phyloP scores from a whole-genome alignment of 139 green algal genomes.

The Chlorella vulgaris region DNA sequence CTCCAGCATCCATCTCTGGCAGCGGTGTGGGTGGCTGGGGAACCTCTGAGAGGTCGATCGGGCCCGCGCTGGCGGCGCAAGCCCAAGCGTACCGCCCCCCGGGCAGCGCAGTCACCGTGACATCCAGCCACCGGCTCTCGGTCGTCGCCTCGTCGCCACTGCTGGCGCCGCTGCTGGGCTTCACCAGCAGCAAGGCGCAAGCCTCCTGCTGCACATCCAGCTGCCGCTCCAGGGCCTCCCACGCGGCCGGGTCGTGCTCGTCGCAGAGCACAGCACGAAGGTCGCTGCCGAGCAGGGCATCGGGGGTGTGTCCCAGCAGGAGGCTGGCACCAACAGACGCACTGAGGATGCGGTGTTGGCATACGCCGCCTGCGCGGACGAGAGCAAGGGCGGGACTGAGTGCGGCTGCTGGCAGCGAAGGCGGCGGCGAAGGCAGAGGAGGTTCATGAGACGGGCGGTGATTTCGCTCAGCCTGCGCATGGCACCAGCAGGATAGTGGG shows the following conservation, averaged over 20 bases:
- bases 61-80: neutral
- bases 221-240: neutral
- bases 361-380: neutral
- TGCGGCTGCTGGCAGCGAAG: neutral
- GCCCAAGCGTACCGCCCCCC: constrained; percentile 17
- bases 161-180: neutral
- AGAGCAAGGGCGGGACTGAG: neutral
- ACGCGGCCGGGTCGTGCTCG: neutral
- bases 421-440: neutral
- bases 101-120: neutral
- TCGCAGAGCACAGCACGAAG: constrained; percentile 15
- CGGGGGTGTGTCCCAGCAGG: constrained; percentile 3
- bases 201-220: neutral
- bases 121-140: neutral
- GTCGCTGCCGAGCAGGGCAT: neutral
- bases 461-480: no score
- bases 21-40: neutral
- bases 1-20: neutral
- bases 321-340: neutral
- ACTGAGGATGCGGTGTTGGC: neutral
- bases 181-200: neutral
- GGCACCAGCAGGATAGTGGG: no score
- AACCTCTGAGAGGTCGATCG: neutral
- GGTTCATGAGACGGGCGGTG: no score
- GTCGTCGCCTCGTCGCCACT: neutral